Conservation (phyloP, 108 stramenopile species). For the Stephanodiscus minutulus region DNA sequence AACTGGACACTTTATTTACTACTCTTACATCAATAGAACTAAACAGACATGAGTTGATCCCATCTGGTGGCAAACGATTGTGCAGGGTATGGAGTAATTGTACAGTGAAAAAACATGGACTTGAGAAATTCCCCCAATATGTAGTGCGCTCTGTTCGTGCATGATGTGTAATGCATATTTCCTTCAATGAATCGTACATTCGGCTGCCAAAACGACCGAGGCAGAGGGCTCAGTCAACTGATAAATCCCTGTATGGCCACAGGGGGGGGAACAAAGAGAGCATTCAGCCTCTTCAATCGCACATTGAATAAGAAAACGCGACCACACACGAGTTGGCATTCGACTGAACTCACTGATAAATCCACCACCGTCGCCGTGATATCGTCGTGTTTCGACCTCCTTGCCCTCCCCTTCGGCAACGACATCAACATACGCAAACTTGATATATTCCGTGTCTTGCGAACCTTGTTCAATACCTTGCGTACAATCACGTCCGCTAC, state of each 20-base stretch:
- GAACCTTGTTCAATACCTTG: conserved; percentile 85
- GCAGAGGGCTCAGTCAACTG: not conserved
- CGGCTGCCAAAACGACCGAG: too few relatives aligned
- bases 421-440: conserved; percentile 80
- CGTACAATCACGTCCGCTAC: conserved; percentile 85
- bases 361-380: conserved; percentile 86
- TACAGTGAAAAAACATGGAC: conserved; percentile 46
- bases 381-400: conserved; percentile 89
- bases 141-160: too few relatives aligned
- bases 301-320: not conserved
- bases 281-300: not conserved
- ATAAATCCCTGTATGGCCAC: not conserved
- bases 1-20: too few relatives aligned
- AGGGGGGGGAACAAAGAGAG: not conserved
- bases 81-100: conserved; percentile 51
- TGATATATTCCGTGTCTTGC: conserved; percentile 74
- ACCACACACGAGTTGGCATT: not conserved
- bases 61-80: too few relatives aligned
- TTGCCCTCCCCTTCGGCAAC: conserved; percentile 75
- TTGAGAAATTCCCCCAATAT: too few relatives aligned
- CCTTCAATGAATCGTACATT: too few relatives aligned
- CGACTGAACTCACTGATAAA: conserved; percentile 45
- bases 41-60: too few relatives aligned
- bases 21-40: too few relatives aligned
- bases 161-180: too few relatives aligned